Percentiles rank a stretch among this genome's conserved stretches.
Evolutionary conservation across 192 early-diverging fungal species (phyloP).

Genomic region (Oehlia diaphana): DNA sequence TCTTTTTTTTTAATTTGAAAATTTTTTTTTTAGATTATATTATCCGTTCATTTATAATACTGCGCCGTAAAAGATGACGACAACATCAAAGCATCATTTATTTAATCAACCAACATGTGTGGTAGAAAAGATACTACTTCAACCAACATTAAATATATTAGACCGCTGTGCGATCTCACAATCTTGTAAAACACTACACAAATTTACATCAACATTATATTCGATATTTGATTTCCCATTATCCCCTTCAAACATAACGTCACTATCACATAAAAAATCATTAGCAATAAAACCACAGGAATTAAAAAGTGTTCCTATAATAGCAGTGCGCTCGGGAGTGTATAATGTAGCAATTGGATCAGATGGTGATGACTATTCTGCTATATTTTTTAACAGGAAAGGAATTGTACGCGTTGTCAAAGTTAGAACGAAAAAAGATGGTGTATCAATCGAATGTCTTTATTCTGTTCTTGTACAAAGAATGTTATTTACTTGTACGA

Average conservation of each 20-base stretch:
- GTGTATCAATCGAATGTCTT: neutral
- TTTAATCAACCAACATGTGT: neutral
- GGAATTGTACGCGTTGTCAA: neutral
- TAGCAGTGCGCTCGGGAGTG: neutral
- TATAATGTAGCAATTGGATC: neutral
- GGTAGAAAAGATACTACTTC: neutral
- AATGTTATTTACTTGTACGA: constrained; percentile 1
- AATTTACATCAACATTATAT: neutral
- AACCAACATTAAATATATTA: neutral
- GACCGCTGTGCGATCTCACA: neutral
- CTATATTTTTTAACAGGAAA: constrained; percentile 2
- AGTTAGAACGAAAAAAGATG: neutral
- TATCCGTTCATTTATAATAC: neutral
- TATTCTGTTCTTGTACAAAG: neutral
- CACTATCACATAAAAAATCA: neutral
- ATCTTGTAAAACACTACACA: neutral
- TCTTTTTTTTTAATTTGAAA: too few species aligned
- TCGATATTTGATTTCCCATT: neutral
- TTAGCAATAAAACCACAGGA: neutral
- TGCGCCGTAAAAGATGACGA: neutral
- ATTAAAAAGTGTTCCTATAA: neutral
- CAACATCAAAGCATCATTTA: neutral
- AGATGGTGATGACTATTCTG: constrained; percentile 3
- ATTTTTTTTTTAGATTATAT: neutral
- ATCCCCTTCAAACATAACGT: neutral